phyloP scores from a whole-genome alignment of 345 rosid species.

The Gossypium turneri region DNA sequence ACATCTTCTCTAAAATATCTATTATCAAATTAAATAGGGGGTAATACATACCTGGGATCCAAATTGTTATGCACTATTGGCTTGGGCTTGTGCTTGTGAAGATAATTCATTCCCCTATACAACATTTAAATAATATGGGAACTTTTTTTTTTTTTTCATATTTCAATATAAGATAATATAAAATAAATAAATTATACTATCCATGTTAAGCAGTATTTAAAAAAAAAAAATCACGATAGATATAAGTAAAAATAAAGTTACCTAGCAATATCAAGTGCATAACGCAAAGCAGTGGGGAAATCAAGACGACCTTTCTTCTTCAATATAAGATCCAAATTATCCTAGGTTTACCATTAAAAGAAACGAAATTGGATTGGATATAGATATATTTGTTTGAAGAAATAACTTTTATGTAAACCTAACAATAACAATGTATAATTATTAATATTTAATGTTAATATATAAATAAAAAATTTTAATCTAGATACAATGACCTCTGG shows the following conservation, averaged over 20 bases:
- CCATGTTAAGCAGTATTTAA: too few relatives aligned
- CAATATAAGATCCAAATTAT: constrained; percentile 39
- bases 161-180: too few relatives aligned
- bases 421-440: neutral
- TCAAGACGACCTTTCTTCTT: constrained; percentile 35
- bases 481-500: fast-evolving
- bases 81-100: constrained; percentile 54
- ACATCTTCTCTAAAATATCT: too few relatives aligned
- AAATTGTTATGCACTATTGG: constrained; percentile 61
- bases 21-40: neutral
- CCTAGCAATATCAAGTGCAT: constrained; percentile 61
- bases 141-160: neutral
- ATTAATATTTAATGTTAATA: neutral
- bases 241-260: neutral
- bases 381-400: neutral
- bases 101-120: constrained; percentile 63
- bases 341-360: constrained; percentile 21
- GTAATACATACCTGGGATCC: constrained; percentile 34
- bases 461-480: neutral
- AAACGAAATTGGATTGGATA: neutral
- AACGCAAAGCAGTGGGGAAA: constrained; percentile 42
- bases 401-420: neutral
- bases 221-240: too few relatives aligned
- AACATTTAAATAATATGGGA: neutral
- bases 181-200: too few relatives aligned